Evolutionary conservation across 1,139 yeast species (phyloP), one percentile per base, ranked within the genome.

Genomic region (Sugiyamaella japonica): DNA sequence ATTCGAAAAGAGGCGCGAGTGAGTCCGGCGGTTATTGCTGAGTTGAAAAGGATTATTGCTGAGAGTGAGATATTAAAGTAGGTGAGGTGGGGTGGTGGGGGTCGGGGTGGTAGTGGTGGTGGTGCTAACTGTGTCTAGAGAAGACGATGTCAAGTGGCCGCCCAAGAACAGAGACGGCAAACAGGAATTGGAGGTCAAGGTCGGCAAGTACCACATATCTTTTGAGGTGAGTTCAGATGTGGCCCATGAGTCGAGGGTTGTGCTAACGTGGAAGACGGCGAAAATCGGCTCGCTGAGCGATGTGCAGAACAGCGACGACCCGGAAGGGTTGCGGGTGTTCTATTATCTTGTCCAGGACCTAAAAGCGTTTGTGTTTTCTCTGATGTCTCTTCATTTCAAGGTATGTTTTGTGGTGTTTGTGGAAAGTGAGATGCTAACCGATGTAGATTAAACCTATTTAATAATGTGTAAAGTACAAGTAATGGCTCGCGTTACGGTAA

Each of bases 261-360:
- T 36, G n/a, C 39, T 36, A 36, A 36, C 39, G 8, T 12, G 13
- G 17, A 17, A 66, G 69, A 74, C 77, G 0, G 66, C 70, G 7
- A 75, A 75, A 53, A 58, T 77, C 13, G 77, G 78, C 2, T 74
- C 79, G 1, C 59, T 75, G 36, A 67, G 65, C 12, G 78, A 75
- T 44, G 74, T 74, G 7, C 74, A 70, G 55, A 62, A 66, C n/a
- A 67, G 74, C 43, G 70, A 71, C 2, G 79, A 76, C 54, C 76
- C 77, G 0, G 78, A 74, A 43, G 79, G 80, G 0, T 58, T 77
- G 23, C 64, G 78, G 47, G 77, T 72, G 8, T 77, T 76, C 56
- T 76, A 77, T 57, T 77, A 73, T 55, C 66, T 76, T 36, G 70
- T 74, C 0, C 78, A 75, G 53, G 79, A 77, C 59, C 58, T 77